Evolutionary conservation across 106 monocot genomes (phyloP), one percentile per base, ranked within the genome.

Genomic region (Triglochin maritima): DNA sequence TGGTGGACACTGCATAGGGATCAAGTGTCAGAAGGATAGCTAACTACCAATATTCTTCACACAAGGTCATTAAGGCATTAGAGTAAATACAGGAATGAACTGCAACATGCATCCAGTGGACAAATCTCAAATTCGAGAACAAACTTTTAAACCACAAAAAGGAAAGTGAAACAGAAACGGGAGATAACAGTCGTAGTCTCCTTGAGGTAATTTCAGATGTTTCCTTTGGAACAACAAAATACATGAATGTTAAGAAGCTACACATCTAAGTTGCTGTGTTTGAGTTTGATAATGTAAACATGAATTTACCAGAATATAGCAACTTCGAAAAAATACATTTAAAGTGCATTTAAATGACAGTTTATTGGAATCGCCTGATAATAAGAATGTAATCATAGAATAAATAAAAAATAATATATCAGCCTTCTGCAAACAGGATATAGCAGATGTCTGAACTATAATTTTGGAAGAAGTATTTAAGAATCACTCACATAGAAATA

Each of bases 1-100:
- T 67, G 51, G 77, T 14, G 90, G 90, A 52, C 78, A 78, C 87
- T 87, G 76, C 54, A 80, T 66, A 43, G 10, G 12, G 2, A 3
- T 4, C 51, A 52, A 42, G 7, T 41, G 10, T 14, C 9, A n/a
- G 53, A 53, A 44, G 41, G 7, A 9, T 3, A 29, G 11, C 53
- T 47, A 50, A 6, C 13, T 10, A 71, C 12, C 9, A 71, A 49
- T 13, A 49, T 59, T 41, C 3, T 61, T 29, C 29, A 29, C 29
- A 29, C 60, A 60, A 62, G 43, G 62, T 17, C 60, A 57, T 49
- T 12, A 29, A 42, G 9, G 6, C 1, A 9, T 59, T 15, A 47
- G 7, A 56, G n/a, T 45, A 57, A 9, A 43, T 0, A 59, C 12
- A 10, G 0, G 49, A 48, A 4, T 15, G 46, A 9, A 64, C 47